Evolutionary conservation across 192 early-diverging fungal species (phyloP).

Genomic region (Kappamyces sp.): DNA sequence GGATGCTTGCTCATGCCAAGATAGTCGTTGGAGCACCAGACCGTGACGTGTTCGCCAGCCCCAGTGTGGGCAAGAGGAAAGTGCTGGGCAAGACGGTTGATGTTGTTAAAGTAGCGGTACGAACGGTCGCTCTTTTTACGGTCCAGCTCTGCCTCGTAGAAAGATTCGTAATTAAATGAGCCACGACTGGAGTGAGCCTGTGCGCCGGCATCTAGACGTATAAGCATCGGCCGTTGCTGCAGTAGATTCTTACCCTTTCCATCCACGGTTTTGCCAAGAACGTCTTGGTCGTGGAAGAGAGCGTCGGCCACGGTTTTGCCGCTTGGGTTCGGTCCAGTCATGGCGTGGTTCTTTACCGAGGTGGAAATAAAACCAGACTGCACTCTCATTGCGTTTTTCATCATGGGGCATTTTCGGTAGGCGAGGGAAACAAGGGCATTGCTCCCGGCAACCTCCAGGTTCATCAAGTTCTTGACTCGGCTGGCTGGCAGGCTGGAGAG

Average conservation of each 20-base stretch:
- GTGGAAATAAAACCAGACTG: constrained; percentile 41
- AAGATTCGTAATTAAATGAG: constrained; percentile 85
- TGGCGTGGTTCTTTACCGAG: constrained; percentile 18
- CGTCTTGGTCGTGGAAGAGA: constrained; percentile 1
- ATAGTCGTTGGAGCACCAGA: constrained; percentile 99
- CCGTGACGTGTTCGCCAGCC: constrained; percentile 81
- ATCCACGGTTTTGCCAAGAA: constrained; percentile 4
- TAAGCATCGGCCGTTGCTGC: constrained; percentile 3
- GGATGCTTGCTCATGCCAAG: constrained; percentile 93
- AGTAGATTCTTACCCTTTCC: background rate
- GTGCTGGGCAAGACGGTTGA: constrained; percentile 89
- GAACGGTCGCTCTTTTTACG: constrained; percentile 96
- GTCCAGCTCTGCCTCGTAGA: constrained; percentile 78
- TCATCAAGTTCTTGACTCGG: constrained; percentile 18
- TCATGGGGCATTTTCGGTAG: constrained; percentile 72
- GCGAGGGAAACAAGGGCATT: constrained; percentile 5
- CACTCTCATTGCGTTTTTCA: constrained; percentile 67
- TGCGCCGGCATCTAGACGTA: background rate
- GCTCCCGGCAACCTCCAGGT: constrained; percentile 52
- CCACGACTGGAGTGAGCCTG: background rate
- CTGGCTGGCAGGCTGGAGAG: constrained; percentile 40
- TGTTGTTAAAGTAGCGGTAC: constrained; percentile 99
- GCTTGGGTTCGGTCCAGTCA: background rate
- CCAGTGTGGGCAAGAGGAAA: constrained; percentile 94
- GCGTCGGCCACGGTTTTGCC: background rate